A percentile compares a stretch with the other conserved stretches of the same genome.
Conservation (phyloP, 371 early-diverging fungal genomes). For the Coemansia sp. region DNA sequence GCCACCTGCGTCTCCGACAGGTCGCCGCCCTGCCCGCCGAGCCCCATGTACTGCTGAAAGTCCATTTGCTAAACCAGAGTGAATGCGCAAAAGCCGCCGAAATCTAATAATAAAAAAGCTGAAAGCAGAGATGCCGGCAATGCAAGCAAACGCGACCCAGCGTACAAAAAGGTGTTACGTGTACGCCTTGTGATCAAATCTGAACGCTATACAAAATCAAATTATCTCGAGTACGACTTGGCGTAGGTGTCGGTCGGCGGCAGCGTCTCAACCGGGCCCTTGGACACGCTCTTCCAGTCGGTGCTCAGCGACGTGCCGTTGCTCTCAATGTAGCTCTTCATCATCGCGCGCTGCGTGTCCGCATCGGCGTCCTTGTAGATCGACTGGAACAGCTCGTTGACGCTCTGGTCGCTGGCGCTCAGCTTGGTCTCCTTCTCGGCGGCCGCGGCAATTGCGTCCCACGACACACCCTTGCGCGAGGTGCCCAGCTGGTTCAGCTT, state of each 20-base stretch:
- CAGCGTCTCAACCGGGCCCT: slow-evolving; percentile 74
- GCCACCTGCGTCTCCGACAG: slow-evolving; percentile 37
- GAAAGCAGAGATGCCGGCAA: too few species aligned
- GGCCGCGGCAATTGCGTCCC: slow-evolving; percentile 76
- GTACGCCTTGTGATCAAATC: neutral
- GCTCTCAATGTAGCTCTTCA: slow-evolving; percentile 95
- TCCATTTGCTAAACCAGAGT: slow-evolving; percentile 20
- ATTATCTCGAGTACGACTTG: slow-evolving; percentile 56
- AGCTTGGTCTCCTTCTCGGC: slow-evolving; percentile 70
- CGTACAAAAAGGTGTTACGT: neutral
- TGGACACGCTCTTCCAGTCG: slow-evolving; percentile 93
- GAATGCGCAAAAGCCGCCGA: too few species aligned
- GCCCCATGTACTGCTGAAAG: slow-evolving; percentile 33
- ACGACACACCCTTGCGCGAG: slow-evolving; percentile 54
- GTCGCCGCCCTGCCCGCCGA: slow-evolving; percentile 44
- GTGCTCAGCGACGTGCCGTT: slow-evolving; percentile 95
- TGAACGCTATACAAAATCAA: neutral
- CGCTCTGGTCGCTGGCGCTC: slow-evolving; percentile 80
- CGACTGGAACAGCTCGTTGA: slow-evolving; percentile 87
- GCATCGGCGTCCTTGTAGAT: slow-evolving; percentile 90
- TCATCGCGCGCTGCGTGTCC: slow-evolving; percentile 95
- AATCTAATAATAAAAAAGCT: too few species aligned
- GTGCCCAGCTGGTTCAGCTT: slow-evolving; percentile 9
- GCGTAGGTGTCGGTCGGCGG: slow-evolving; percentile 94
- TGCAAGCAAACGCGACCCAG: too few species aligned